These are phyloP conservation scores for Protoeuglena noctilucae DNA, from an alignment of 139 green algal species.

Conservation along the genomic window DNA sequence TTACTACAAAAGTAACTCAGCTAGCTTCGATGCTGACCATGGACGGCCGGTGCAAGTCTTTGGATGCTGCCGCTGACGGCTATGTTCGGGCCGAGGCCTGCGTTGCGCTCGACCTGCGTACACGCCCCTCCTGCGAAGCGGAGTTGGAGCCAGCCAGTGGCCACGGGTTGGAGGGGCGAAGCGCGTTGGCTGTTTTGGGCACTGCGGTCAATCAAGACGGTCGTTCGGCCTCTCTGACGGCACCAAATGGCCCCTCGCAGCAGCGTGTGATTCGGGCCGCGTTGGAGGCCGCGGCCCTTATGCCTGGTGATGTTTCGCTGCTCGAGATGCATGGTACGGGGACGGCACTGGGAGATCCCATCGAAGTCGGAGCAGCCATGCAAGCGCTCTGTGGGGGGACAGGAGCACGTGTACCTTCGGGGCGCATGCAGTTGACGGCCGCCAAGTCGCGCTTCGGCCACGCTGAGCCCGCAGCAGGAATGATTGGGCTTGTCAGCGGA, in stretches of 20 bases:
- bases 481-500: no score
- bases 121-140: background rate
- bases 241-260: slow-evolving; percentile 68
- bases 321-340: slow-evolving; percentile 70
- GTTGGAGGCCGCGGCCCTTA: slow-evolving; percentile 20
- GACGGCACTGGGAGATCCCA: slow-evolving; percentile 74
- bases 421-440: background rate
- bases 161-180: background rate
- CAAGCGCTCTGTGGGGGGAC: slow-evolving; percentile 16
- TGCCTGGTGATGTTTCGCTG: background rate
- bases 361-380: slow-evolving; percentile 47
- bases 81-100: slow-evolving; percentile 58
- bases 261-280: slow-evolving; percentile 46
- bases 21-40: background rate
- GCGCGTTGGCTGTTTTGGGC: slow-evolving; percentile 2
- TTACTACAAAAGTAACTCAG: background rate
- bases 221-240: slow-evolving; percentile 58
- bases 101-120: background rate
- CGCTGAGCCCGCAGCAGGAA: background rate
- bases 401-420: background rate
- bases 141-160: background rate
- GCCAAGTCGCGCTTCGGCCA: background rate
- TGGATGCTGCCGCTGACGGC: slow-evolving; percentile 58
- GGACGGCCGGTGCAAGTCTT: slow-evolving; percentile 68
- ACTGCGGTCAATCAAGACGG: slow-evolving; percentile 64